A percentile compares a stretch with the other conserved stretches of the same genome.
Evolutionary conservation across 441 rosid genomes (phyloP).

Genomic region (Theobroma grandiflorum): DNA sequence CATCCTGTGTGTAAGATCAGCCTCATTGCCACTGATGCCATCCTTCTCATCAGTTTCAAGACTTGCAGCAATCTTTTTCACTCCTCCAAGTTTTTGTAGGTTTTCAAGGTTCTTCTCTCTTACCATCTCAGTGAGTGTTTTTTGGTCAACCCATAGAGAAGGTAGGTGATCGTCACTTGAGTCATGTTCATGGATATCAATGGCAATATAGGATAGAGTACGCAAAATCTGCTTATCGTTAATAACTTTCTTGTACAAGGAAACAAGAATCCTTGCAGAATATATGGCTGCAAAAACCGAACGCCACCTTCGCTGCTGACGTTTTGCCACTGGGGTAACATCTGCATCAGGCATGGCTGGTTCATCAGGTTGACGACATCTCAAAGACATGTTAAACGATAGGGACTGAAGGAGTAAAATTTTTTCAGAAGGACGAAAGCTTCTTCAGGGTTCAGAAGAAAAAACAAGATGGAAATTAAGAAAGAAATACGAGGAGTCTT

Average conservation of each 20-base stretch:
- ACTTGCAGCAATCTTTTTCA: conserved; percentile 24
- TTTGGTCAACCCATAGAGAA: no score
- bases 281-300: conserved; percentile 41
- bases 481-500: background rate
- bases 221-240: no score
- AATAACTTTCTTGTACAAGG: no score
- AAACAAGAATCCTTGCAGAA: conserved; percentile 30
- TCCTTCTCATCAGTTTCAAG: conserved; percentile 33
- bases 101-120: conserved; percentile 31
- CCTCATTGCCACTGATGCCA: conserved; percentile 16
- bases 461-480: no score
- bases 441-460: no score
- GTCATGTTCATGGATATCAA: no score
- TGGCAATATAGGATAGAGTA: no score
- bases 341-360: no score
- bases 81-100: conserved; percentile 39
- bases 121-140: conserved; percentile 18
- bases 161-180: no score
- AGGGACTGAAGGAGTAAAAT: background rate
- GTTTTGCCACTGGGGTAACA: background rate
- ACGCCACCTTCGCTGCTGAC: conserved; percentile 35
- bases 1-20: no score
- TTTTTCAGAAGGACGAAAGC: background rate
- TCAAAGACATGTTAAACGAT: background rate
- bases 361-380: conserved; percentile 19